Percentiles rank a stretch among this genome's conserved stretches.
Evolutionary conservation across 2,329 filamentous ascomycete genomes (phyloP).

Genomic region (Cordyceps farinosa): DNA sequence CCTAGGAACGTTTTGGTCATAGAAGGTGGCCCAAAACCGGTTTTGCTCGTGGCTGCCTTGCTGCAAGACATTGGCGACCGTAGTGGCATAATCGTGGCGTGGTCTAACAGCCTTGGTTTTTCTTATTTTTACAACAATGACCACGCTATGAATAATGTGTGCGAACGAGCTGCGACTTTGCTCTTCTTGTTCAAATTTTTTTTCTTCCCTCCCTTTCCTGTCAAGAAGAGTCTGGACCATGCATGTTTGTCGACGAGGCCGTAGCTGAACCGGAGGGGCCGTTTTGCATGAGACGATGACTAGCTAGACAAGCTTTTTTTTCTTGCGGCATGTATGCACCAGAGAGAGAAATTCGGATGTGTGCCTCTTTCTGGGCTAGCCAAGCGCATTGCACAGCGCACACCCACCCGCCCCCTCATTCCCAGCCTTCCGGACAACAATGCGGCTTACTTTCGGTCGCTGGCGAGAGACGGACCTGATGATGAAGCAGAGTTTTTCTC

Average conservation of each 20-base stretch:
- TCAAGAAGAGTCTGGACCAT: not conserved
- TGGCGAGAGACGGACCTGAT: not conserved
- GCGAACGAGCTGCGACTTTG: too few relatives aligned
- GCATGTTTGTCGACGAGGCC: too few relatives aligned
- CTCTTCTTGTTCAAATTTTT: too few relatives aligned
- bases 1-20: not conserved
- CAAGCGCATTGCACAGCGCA: not conserved
- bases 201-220: too few relatives aligned
- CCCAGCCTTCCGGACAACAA: not conserved
- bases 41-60: not conserved
- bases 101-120: not conserved
- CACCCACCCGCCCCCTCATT: not conserved
- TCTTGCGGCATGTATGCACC: too few relatives aligned
- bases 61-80: not conserved
- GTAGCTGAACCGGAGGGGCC: too few relatives aligned
- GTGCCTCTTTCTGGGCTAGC: conserved; percentile 1
- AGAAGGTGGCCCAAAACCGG: not conserved
- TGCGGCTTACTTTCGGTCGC: not conserved
- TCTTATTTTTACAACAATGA: not conserved
- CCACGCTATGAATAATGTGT: too few relatives aligned
- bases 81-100: not conserved
- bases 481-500: not conserved
- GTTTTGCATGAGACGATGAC: too few relatives aligned
- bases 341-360: not conserved
- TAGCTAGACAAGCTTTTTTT: too few relatives aligned